Conservation (phyloP, 2,329 filamentous ascomycete genomes). For the Helicocarpus griseus region DNA sequence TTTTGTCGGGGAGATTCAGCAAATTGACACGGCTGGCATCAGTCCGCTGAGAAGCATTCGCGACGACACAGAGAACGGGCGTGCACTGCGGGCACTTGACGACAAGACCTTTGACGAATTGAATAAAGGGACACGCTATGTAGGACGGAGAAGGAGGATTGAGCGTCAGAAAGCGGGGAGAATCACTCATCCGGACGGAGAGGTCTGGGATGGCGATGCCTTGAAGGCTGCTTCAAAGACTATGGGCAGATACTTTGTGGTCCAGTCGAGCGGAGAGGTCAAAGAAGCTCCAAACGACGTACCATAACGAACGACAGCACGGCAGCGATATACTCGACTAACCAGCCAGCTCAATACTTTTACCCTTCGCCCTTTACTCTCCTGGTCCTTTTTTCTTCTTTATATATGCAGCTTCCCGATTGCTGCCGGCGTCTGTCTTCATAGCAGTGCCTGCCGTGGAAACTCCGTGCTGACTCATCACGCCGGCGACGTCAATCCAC, state of each 20-base stretch:
- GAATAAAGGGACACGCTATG: constrained; percentile 30
- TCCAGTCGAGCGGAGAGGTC: constrained; percentile 38
- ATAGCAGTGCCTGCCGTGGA: neutral
- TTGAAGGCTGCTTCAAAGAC: constrained; percentile 56
- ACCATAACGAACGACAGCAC: no score
- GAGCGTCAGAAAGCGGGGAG: constrained; percentile 26
- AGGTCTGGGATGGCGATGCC: constrained; percentile 60
- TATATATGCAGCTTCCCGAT: no score
- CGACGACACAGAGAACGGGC: constrained; percentile 49
- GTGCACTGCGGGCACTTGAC: constrained; percentile 31
- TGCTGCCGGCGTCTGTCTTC: neutral
- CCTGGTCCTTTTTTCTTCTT: neutral
- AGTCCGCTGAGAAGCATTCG: constrained; percentile 68
- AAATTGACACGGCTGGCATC: constrained; percentile 62
- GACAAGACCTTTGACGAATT: constrained; percentile 27
- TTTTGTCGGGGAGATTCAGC: constrained; percentile 81
- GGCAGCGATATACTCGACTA: no score
- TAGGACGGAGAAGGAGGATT: constrained; percentile 39
- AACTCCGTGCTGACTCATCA: neutral
- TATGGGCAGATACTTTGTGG: constrained; percentile 66
- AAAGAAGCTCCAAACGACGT: no score
- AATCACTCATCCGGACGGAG: constrained; percentile 30
- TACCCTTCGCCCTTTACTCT: no score
- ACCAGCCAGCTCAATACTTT: no score
- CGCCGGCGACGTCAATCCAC: neutral